These are phyloP conservation scores for Heimioporus sp. DNA, from an alignment of 768 basidiomycete species.

Conservation along the genomic window DNA sequence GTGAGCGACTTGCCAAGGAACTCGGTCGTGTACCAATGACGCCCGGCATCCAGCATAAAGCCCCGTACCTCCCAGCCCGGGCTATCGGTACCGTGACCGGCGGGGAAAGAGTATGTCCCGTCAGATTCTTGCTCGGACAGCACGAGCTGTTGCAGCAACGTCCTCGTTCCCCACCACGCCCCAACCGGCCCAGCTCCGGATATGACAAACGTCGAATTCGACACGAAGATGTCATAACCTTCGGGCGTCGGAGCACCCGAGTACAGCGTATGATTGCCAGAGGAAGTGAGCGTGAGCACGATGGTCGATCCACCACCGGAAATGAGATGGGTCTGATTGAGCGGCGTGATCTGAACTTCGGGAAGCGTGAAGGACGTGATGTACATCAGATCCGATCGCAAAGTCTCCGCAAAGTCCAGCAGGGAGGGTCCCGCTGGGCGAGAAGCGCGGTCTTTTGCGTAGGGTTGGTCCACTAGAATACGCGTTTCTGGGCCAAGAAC, in stretches of 20 bases:
- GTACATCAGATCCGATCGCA: conserved; percentile 34
- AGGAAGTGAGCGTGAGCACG: conserved; percentile 30
- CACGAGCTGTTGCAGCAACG: conserved; percentile 40
- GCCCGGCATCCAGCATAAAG: conserved; percentile 46
- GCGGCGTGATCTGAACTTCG: conserved; percentile 19
- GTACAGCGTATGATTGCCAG: conserved; percentile 31
- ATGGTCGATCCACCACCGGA: conserved; percentile 17
- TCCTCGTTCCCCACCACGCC: conserved; percentile 45
- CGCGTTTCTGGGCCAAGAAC: conserved; percentile 27
- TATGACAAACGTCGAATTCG: conserved; percentile 29
- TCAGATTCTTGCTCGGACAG: conserved; percentile 13
- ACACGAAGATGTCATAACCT: conserved; percentile 38
- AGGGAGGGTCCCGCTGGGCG: conserved; percentile 30
- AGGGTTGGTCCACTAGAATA: conserved; percentile 36
- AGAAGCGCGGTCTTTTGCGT: conserved; percentile 10
- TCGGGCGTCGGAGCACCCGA: conserved; percentile 38
- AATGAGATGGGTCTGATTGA: not conserved
- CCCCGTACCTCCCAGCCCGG: conserved; percentile 46
- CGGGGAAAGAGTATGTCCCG: conserved; percentile 23
- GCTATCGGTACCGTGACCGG: conserved; percentile 36
- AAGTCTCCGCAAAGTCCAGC: conserved; percentile 35
- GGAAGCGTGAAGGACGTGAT: conserved; percentile 28
- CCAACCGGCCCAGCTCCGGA: conserved; percentile 35
- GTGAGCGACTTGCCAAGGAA: conserved; percentile 33
- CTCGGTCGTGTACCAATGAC: conserved; percentile 41